Base-by-base conservation (phyloP, 805 yeast species). In the Huiozyma sinensis region DNA sequence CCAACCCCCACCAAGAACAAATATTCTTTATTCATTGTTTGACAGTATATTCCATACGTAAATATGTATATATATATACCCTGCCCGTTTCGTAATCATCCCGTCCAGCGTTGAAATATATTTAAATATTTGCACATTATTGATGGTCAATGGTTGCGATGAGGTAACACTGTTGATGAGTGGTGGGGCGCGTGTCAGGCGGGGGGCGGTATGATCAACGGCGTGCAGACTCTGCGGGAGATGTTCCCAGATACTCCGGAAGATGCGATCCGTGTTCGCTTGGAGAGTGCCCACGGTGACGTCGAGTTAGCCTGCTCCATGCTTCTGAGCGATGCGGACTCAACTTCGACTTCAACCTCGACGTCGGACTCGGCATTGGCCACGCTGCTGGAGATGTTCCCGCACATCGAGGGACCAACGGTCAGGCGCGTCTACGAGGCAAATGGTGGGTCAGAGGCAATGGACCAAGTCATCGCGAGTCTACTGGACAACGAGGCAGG, bases 361-460 rank as follows among this genome's bases (percentile, higher is more conserved):
- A 12, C 12, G 10, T 7, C 28, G 12, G 30, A 32, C 28, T 30
- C 30, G 7, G 40, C 40, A 6, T 8, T 47, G 27, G 13, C 28
- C 6, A 57, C 54, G 29, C 50, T 73, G 30, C 50, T 55, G 40
- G 69, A 66, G 10, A 67, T 77, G 58, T 76, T 77, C 46, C 81
- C 81, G 0, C 55, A 67, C 11, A 47, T 65, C 2, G 63, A 66
- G 2, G 36, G 55, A 4, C 56, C 50, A 2, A 47, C 49, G 6
- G 56, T 77, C 6, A 48, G 58, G 3, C 47, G 17, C 3, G 9
- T 7, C 2, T 34, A 34, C 12, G 27, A 17, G 24, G 24, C 24
- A 17, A 17, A 17, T 4, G 24, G 24, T 4, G 24, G 24, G 24
- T 17, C 24, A 17, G 24, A 17, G 24, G 24, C 24, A 17, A 17